phyloP scores from a whole-genome alignment of 1,139 yeast species.

The Blastobotrys serpentis region DNA sequence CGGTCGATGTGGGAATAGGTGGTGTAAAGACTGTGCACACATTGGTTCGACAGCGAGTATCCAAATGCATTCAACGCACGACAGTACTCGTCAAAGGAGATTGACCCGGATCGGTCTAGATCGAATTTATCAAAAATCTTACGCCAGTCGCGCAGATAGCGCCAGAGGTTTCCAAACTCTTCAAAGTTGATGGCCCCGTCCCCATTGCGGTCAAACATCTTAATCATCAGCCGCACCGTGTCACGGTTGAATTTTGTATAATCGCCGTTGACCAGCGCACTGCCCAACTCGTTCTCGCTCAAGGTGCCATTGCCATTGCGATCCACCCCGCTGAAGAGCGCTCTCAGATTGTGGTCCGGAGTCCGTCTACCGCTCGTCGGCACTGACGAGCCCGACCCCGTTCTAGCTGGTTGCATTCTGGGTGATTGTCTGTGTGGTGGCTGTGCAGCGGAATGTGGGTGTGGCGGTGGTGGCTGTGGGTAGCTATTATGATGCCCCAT shows the following conservation, averaged over 20 bases:
- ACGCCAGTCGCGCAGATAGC: conserved; percentile 69
- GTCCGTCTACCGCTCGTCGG: conserved; percentile 10
- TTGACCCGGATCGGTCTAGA: conserved; percentile 57
- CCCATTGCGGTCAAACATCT: conserved; percentile 55
- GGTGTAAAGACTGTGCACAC: conserved; percentile 60
- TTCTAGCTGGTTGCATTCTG: conserved; percentile 13
- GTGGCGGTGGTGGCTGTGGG: conserved; percentile 2
- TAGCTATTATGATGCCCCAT: background rate
- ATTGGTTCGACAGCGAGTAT: conserved; percentile 60
- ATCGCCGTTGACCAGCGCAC: conserved; percentile 60
- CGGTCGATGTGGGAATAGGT: conserved; percentile 51
- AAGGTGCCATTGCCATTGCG: conserved; percentile 50
- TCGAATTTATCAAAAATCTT: conserved; percentile 66
- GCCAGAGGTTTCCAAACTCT: conserved; percentile 72
- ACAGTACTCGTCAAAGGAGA: conserved; percentile 66
- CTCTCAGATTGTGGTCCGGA: conserved; percentile 29
- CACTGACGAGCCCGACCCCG: conserved; percentile 6
- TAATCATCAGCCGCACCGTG: conserved; percentile 64
- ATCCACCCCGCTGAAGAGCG: conserved; percentile 34
- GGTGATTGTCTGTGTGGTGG: conserved; percentile 12
- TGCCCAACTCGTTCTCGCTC: conserved; percentile 57
- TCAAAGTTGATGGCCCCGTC: conserved; percentile 55
- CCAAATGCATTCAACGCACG: conserved; percentile 70
- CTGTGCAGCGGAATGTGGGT: background rate
- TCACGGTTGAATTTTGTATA: conserved; percentile 62